A percentile compares a stretch with the other conserved stretches of the same genome.
phyloP scores from a whole-genome alignment of 2,329 filamentous ascomycete species.

The Penicillium sp. region DNA sequence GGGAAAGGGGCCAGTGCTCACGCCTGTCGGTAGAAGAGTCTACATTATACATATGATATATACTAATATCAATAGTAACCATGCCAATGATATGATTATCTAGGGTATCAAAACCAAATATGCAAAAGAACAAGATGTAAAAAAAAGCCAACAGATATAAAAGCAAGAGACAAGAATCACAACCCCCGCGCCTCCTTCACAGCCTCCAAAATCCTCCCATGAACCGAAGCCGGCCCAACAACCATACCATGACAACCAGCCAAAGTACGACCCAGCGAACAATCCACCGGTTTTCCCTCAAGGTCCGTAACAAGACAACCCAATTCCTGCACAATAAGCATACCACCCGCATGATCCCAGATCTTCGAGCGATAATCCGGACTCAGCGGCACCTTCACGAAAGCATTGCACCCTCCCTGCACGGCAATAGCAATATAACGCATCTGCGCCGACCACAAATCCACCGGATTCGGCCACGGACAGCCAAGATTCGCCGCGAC shows the following conservation, averaged over 20 bases:
- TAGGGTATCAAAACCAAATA: slow-evolving; percentile 10
- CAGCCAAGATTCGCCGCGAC: slow-evolving; percentile 42
- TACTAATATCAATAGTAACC: neutral
- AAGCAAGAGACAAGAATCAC: neutral
- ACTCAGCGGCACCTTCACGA: slow-evolving; percentile 49
- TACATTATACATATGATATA: neutral
- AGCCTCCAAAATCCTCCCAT: slow-evolving; percentile 33
- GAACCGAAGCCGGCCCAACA: slow-evolving; percentile 40
- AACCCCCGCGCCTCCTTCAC: slow-evolving; percentile 25
- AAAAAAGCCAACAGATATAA: neutral
- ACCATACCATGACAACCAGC: slow-evolving; percentile 43
- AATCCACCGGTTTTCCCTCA: slow-evolving; percentile 50
- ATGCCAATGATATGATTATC: slow-evolving; percentile 10
- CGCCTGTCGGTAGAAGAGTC: neutral
- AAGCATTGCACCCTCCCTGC: slow-evolving; percentile 47
- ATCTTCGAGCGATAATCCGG: slow-evolving; percentile 47
- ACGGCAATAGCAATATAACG: slow-evolving; percentile 54
- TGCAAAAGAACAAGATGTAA: neutral
- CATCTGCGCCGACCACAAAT: slow-evolving; percentile 55
- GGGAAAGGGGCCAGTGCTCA: slow-evolving; percentile 14
- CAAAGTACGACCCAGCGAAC: slow-evolving; percentile 43
- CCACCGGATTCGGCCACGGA: slow-evolving; percentile 47
- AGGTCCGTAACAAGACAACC: slow-evolving; percentile 53
- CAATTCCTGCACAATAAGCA: slow-evolving; percentile 51
- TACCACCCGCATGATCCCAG: slow-evolving; percentile 58